Evolutionary conservation across 176 grass and related monocot species (phyloP).

Genomic region (Dactylis glomerata): DNA sequence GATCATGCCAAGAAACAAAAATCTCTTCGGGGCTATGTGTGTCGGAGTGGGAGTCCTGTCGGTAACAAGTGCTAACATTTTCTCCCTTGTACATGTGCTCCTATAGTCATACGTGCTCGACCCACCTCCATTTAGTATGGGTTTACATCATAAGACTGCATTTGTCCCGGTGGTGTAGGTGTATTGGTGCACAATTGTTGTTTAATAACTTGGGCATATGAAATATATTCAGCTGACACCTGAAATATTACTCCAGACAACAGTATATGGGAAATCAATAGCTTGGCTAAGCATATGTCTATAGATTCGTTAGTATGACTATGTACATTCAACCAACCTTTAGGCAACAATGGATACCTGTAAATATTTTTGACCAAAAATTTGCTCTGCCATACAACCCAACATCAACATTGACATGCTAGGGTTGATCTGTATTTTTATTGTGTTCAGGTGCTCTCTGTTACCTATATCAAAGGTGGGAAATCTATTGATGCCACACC

Average conservation of each 20-base stretch:
- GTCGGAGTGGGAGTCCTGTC: background rate
- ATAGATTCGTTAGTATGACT: background rate
- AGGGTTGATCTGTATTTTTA: slow-evolving; percentile 5
- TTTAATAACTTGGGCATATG: background rate
- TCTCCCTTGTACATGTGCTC: background rate
- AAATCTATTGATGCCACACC: slow-evolving; percentile 50
- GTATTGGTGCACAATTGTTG: background rate
- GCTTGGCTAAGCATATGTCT: background rate
- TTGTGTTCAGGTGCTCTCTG: slow-evolving; percentile 62
- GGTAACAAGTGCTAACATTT: background rate
- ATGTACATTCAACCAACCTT: background rate
- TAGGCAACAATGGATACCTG: background rate
- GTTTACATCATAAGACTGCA: background rate
- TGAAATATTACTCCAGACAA: background rate
- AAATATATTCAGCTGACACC: background rate
- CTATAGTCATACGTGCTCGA: background rate
- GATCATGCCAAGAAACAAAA: background rate
- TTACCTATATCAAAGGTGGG: slow-evolving; percentile 81
- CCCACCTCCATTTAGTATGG: background rate
- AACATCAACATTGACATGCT: background rate
- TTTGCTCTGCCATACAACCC: background rate
- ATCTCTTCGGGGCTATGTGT: background rate
- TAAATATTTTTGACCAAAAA: background rate
- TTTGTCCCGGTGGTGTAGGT: background rate
- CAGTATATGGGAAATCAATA: background rate